Evolutionary conservation across 306 rosid species (phyloP).

Genomic region (Cucumis cinereus): DNA sequence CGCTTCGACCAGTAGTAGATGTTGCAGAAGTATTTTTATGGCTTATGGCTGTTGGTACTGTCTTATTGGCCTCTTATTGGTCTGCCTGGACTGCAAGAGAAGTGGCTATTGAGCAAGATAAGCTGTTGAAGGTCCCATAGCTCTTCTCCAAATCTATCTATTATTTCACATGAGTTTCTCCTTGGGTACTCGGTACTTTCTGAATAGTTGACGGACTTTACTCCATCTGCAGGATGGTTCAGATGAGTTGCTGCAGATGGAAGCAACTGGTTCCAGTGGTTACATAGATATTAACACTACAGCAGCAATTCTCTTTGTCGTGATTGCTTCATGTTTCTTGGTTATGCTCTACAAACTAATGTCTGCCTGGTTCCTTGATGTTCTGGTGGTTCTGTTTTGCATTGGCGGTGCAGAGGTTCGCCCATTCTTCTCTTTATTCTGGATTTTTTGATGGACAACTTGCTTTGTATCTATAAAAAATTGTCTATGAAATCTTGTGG

Average conservation of each 20-base stretch:
- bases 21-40: constrained; percentile 95
- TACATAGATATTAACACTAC: constrained; percentile 68
- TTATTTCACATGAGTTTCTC: background rate
- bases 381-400: constrained; percentile 87
- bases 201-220: constrained; percentile 5
- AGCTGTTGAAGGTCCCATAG: constrained; percentile 60
- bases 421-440: constrained; percentile 10
- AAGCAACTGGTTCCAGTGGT: constrained; percentile 52
- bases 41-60: constrained; percentile 99
- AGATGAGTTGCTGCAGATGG: constrained; percentile 40
- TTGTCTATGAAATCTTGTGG: background rate
- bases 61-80: constrained; percentile 89
- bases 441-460: constrained; percentile 4
- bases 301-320: constrained; percentile 76
- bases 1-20: constrained; percentile 83
- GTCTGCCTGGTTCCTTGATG: constrained; percentile 81
- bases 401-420: constrained; percentile 92
- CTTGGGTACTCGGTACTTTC: constrained; percentile 6
- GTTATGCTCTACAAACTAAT: constrained; percentile 85
- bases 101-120: constrained; percentile 77
- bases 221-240: constrained; percentile 60
- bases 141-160: constrained; percentile 8
- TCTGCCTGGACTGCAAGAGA: constrained; percentile 94
- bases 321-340: constrained; percentile 89
- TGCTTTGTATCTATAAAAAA: background rate